Conservation (phyloP, 306 rosid genomes). For the Comarum palustre region DNA sequence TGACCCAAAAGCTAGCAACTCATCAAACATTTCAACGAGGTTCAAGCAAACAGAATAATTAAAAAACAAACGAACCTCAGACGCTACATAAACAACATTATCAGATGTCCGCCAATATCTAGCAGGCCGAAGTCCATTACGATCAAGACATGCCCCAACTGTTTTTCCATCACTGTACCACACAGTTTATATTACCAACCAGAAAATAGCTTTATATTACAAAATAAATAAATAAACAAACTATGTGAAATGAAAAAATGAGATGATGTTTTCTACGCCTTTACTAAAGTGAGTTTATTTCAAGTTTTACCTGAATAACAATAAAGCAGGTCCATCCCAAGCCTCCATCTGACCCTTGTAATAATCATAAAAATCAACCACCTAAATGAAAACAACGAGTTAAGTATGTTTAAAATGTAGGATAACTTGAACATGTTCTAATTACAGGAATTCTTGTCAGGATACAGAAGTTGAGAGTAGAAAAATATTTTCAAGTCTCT, state of each 20-base stretch:
- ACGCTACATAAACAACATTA: conserved; percentile 94
- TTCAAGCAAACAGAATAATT: conserved; percentile 1
- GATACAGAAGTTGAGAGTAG: background rate
- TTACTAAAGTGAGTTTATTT: background rate
- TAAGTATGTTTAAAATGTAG: background rate
- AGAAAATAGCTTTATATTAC: conserved; percentile 18
- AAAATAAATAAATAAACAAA: background rate
- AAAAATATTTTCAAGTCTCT: background rate
- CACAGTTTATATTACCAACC: conserved; percentile 31
- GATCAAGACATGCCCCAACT: conserved; percentile 96
- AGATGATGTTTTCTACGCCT: background rate
- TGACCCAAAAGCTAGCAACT: conserved; percentile 19
- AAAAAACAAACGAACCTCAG: conserved; percentile 71
- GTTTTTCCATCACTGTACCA: conserved; percentile 93
- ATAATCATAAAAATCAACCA: conserved; percentile 84
- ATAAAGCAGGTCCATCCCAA: conserved; percentile 99
- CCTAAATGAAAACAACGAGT: conserved; percentile 45
- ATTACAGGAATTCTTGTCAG: background rate
- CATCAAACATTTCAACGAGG: conserved; percentile 23
- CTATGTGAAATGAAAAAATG: background rate
- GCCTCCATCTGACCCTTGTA: conserved; percentile 99
- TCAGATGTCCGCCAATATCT: conserved; percentile 99
- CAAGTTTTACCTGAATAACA: conserved; percentile 76
- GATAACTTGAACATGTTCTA: background rate
- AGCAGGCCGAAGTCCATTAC: conserved; percentile 98